Evolutionary conservation across 2,329 filamentous ascomycete species (phyloP), one percentile per base, ranked within the genome.

Genomic region (Phoma sp.): DNA sequence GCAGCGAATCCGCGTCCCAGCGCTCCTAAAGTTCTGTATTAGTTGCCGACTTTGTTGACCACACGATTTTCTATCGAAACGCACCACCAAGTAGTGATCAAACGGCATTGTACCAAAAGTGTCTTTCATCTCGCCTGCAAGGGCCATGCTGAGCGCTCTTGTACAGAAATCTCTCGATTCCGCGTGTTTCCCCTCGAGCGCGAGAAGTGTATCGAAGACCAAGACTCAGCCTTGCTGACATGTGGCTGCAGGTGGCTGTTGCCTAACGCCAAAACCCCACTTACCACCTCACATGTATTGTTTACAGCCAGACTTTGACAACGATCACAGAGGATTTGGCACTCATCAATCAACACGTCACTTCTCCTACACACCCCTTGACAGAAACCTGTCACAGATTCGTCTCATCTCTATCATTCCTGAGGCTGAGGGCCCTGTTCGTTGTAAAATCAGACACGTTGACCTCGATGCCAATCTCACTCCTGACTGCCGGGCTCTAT

Each of bases 391-490:
- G 8, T 15, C 31, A 32, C 31, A 32, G 10, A 32, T 32, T 13
- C 31, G 31, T 5, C 31, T 32, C 31, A 32, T 32, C 31, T 32
- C 31, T 15, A 15, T 32, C 8, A 2, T 32, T 15, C 31, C 31
- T 8, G 31, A 32, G 31, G 31, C 31, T 32, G 31, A 32, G 31
- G 31, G 31, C 31, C 31, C 31, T 12, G 31, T 32, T 15, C 31
- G 31, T 12, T 32, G 31, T 32, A 32, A 6, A 12, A 13, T 32
- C 31, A 32, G 10, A 12, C 31, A 13, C 31, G 5, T 32, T 15
- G 31, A 32, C 13, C 31, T 32, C 31, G 31, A 32, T 32, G 5
- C 31, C 22, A 64, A 41, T 7, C 47, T 51, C 5, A 43, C 52
- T 32, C 31, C 31, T 12, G 31, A 32, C 13, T 32, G 15, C 13